These are phyloP conservation scores for Sarocladium kiliense DNA, from an alignment of 2,329 filamentous ascomycete genomes.

Conservation along the genomic window DNA sequence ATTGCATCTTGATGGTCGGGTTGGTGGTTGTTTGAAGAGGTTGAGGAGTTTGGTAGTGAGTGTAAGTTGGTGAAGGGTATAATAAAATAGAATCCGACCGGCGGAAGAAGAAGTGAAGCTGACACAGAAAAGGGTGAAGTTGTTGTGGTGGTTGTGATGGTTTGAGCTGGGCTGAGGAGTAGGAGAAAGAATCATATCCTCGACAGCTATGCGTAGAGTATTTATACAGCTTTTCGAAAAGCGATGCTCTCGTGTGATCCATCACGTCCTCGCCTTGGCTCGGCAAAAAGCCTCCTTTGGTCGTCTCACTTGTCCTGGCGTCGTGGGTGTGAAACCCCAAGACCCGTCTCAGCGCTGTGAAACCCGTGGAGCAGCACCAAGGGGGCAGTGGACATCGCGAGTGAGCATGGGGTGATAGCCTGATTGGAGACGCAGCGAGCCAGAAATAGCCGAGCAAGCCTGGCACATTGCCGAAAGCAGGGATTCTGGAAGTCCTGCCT, in stretches of 20 bases:
- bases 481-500: neutral
- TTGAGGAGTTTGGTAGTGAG: neutral
- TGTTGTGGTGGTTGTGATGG: neutral
- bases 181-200: neutral
- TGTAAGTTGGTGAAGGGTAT: neutral
- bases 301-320: constrained; percentile 3
- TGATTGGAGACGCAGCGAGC: neutral
- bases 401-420: neutral
- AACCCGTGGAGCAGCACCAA: neutral
- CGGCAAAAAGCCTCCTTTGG: neutral
- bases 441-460: neutral
- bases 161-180: constrained; percentile 8
- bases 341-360: constrained; percentile 6
- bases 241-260: constrained; percentile 2
- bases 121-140: constrained; percentile 1
- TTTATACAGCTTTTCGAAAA: constrained; percentile 1
- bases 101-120: constrained; percentile 9
- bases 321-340: constrained; percentile 9
- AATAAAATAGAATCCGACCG: constrained; percentile 3
- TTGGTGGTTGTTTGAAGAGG: neutral
- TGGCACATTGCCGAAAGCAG: neutral
- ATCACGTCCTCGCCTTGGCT: neutral
- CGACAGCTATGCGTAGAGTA: neutral
- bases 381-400: neutral
- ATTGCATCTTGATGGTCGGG: constrained; percentile 8